These are phyloP conservation scores for Kodamaea hsintzibuensis DNA, from an alignment of 805 yeast species.

Conservation along the genomic window DNA sequence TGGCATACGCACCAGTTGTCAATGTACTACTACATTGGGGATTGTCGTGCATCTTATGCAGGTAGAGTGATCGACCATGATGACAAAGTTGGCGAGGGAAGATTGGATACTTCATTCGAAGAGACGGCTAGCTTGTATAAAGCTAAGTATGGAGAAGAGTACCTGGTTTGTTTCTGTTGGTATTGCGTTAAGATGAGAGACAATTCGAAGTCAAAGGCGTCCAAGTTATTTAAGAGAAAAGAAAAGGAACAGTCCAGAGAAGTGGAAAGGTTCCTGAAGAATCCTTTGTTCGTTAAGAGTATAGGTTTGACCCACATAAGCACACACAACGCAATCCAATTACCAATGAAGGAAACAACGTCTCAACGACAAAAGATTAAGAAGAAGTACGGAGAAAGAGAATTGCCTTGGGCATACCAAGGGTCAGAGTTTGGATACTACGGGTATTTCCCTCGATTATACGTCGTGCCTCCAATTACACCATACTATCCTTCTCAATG, in stretches of 20 bases:
- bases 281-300: neutral
- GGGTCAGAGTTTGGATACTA: neutral
- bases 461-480: slow-evolving; percentile 12
- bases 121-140: slow-evolving; percentile 14
- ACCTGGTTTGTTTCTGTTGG: slow-evolving; percentile 15
- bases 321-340: slow-evolving; percentile 5
- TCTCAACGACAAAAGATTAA: neutral
- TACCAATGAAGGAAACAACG: neutral
- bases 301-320: slow-evolving; percentile 7
- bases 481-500: slow-evolving; percentile 5
- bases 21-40: slow-evolving; percentile 15
- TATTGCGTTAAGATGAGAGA: slow-evolving; percentile 8
- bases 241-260: neutral
- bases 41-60: slow-evolving; percentile 17
- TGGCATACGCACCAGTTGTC: slow-evolving; percentile 32
- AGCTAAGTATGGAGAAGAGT: slow-evolving; percentile 10
- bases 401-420: slow-evolving; percentile 4
- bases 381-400: neutral
- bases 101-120: slow-evolving; percentile 7
- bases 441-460: slow-evolving; percentile 8
- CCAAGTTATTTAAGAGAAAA: neutral
- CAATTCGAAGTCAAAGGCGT: neutral
- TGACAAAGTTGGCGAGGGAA: slow-evolving; percentile 9
- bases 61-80: slow-evolving; percentile 11
- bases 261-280: neutral